Evolutionary conservation across 768 basidiomycete species (phyloP).

Genomic region (Xanthoconium purpureum): DNA sequence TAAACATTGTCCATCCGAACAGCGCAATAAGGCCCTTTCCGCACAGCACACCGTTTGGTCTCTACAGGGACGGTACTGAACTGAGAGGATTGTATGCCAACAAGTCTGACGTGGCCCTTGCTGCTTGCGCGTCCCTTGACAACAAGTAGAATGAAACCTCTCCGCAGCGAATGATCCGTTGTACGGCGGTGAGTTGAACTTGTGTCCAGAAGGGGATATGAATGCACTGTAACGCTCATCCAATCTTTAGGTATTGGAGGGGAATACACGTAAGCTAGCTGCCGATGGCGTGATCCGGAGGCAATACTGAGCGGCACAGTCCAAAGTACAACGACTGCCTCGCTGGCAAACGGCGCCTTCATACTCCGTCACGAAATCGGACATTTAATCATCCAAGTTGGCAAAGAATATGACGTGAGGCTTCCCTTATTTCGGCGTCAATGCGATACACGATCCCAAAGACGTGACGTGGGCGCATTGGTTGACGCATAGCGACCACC

Average conservation of each 20-base stretch:
- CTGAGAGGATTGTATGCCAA: slow-evolving; percentile 70
- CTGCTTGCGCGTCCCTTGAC: slow-evolving; percentile 64
- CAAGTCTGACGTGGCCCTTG: slow-evolving; percentile 61
- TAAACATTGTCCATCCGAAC: background rate
- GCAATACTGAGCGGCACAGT: background rate
- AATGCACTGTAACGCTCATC: background rate
- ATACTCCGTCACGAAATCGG: slow-evolving; percentile 79
- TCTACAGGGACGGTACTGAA: slow-evolving; percentile 78
- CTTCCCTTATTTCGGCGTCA: slow-evolving; percentile 66
- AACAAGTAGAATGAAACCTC: slow-evolving; percentile 38
- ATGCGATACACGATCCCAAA: slow-evolving; percentile 48
- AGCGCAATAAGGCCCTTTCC: slow-evolving; percentile 4
- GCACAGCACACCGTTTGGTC: slow-evolving; percentile 65
- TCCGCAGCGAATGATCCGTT: slow-evolving; percentile 69
- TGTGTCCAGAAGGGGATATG: background rate
- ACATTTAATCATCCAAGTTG: slow-evolving; percentile 74
- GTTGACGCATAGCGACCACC: slow-evolving; percentile 43
- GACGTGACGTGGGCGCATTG: slow-evolving; percentile 69
- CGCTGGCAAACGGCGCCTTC: slow-evolving; percentile 66
- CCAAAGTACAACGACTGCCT: slow-evolving; percentile 68
- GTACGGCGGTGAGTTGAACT: slow-evolving; percentile 58
- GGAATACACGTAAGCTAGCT: slow-evolving; percentile 61
- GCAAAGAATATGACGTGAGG: slow-evolving; percentile 86
- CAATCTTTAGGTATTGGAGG: slow-evolving; percentile 61
- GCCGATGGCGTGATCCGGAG: background rate